A percentile compares a stretch with the other conserved stretches of the same genome.
These are phyloP conservation scores for Cocos nucifera DNA, from an alignment of 176 grass and related monocot species.

Conservation along the genomic window DNA sequence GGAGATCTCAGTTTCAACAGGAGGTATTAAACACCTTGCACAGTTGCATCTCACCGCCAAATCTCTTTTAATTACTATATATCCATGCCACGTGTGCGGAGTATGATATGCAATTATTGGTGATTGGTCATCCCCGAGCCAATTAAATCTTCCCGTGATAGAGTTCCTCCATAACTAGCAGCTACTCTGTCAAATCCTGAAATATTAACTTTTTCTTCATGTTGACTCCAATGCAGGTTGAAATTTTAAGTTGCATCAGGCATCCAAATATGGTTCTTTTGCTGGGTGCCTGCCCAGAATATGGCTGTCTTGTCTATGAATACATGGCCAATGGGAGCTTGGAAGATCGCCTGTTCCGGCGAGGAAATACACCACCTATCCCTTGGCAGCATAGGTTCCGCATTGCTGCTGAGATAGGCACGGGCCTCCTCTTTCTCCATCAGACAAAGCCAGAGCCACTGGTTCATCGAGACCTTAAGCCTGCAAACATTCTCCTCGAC, in stretches of 20 bases:
- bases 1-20: slow-evolving; percentile 14
- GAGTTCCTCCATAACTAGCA: no score
- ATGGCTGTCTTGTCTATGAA: slow-evolving; percentile 17
- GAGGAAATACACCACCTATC: slow-evolving; percentile 10
- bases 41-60: not conserved
- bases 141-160: not conserved
- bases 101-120: not conserved
- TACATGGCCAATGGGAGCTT: slow-evolving; percentile 16
- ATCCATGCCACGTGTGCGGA: no score
- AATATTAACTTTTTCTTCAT: no score
- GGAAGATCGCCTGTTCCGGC: slow-evolving; percentile 10
- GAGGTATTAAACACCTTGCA: slow-evolving; percentile 3
- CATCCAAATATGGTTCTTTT: slow-evolving; percentile 17
- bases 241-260: slow-evolving; percentile 13
- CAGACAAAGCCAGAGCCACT: slow-evolving; percentile 15
- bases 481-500: slow-evolving; percentile 17
- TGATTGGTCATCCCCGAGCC: no score
- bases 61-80: no score
- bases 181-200: no score
- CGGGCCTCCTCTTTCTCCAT: slow-evolving; percentile 12
- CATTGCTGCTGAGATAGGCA: slow-evolving; percentile 12
- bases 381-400: slow-evolving; percentile 17
- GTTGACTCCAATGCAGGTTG: slow-evolving; percentile 1
- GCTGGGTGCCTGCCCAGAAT: slow-evolving; percentile 11
- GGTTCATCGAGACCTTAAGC: slow-evolving; percentile 14